Base-by-base conservation (phyloP, 1,284 basidiomycete species). In the Ustilago trichophora region DNA sequence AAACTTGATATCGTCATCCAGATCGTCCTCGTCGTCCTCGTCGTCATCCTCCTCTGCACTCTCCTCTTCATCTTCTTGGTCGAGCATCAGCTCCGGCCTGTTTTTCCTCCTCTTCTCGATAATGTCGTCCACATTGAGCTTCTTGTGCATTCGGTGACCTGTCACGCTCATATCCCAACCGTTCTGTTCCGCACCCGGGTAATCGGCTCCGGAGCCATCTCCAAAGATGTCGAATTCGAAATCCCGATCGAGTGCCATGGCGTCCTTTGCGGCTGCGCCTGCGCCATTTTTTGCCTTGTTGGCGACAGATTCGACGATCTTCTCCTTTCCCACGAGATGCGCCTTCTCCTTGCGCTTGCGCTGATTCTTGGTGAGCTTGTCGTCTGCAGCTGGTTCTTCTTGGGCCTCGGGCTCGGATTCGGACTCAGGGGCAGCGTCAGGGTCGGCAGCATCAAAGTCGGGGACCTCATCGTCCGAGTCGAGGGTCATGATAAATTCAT, bases 401-500 rank as follows among this genome's bases (percentile, higher is more conserved):
- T 41, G 27, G 27, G 27, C 34, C 29, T 49, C 49, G 8, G 45
- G 21, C 18, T 69, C 73, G 19, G 45, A 43, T 6, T 59, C 65
- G 8, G 29, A 32, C 4, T 4, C 22, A n/a, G 25, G 49, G 9
- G 47, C 36, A 11, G 32, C 37, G 12, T 46, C 51, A n/a, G 25
- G 24, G n/a, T 45, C 27, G 34, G 21, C 21, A 13, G 53, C 40
- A 53, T 64, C 60, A 36, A 64, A 53, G 15, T 64, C 60, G 10
- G 42, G 33, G 0, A 66, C 55, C 25, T 80, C 78, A 16, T 78
- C 78, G 32, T 80, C 78, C 8, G 75, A 76, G 32, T 80, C 78
- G 34, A 80, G 60, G 15, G 78, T 80, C 78, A 80, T 78, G 57
- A 80, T 59, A 41, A 80, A 78, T 51, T 79, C 78, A 43, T 77